These are phyloP conservation scores for Raffaelea ambrosiae DNA, from an alignment of 2,329 filamentous ascomycete species.

Conservation along the genomic window DNA sequence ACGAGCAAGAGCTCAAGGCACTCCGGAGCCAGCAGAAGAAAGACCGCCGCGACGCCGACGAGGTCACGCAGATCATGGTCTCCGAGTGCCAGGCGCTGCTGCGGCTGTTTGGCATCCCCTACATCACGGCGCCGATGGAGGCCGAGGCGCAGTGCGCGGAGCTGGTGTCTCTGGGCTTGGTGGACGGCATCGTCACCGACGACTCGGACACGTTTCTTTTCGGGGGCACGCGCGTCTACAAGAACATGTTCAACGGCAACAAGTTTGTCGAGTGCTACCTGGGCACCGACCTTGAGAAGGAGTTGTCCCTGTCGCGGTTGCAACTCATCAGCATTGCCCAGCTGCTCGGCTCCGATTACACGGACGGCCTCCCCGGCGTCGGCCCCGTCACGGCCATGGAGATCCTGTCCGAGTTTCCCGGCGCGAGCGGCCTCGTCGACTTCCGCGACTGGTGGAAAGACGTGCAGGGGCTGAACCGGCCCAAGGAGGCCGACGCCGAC, in stretches of 20 bases:
- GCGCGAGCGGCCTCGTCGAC: slow-evolving; percentile 49
- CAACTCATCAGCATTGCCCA: slow-evolving; percentile 88
- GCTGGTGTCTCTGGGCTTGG: slow-evolving; percentile 74
- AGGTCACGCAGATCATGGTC: slow-evolving; percentile 94
- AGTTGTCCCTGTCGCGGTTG: slow-evolving; percentile 77
- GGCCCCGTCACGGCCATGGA: slow-evolving; percentile 93
- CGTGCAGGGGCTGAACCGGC: slow-evolving; percentile 60
- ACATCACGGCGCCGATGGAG: slow-evolving; percentile 97
- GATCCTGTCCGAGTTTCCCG: slow-evolving; percentile 81
- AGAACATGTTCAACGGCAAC: slow-evolving; percentile 99
- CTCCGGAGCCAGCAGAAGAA: slow-evolving; percentile 93
- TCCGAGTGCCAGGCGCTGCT: slow-evolving; percentile 89
- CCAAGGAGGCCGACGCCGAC: slow-evolving; percentile 50
- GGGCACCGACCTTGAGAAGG: slow-evolving; percentile 71
- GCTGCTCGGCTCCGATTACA: slow-evolving; percentile 88
- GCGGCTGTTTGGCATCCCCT: slow-evolving; percentile 84
- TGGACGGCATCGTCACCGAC: slow-evolving; percentile 96
- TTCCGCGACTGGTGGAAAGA: slow-evolving; percentile 85
- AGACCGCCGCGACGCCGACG: slow-evolving; percentile 89
- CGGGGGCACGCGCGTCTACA: slow-evolving; percentile 92
- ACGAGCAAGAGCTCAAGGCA: slow-evolving; percentile 79
- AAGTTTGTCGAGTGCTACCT: slow-evolving; percentile 98
- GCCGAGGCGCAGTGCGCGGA: slow-evolving; percentile 96
- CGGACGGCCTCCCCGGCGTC: slow-evolving; percentile 80
- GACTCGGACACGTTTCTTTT: slow-evolving; percentile 96